Percentiles rank a stretch among this genome's conserved stretches.
Evolutionary conservation across 192 early-diverging fungal genomes (phyloP).

Genomic region (Helicostylum pulchrum): DNA sequence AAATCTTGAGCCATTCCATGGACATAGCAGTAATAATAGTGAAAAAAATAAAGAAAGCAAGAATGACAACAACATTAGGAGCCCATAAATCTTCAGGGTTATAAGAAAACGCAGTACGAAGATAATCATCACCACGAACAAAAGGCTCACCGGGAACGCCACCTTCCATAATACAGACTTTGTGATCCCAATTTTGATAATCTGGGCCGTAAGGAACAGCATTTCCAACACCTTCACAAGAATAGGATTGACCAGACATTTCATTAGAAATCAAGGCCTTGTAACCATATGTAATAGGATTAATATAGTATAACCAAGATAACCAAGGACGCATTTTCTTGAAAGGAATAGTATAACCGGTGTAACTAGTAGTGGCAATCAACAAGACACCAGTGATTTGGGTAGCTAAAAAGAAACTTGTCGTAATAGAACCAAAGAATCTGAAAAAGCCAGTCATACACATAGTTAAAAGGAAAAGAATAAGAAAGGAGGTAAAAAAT

Average conservation of each 20-base stretch:
- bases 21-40: conserved; percentile 39
- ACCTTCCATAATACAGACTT: conserved; percentile 65
- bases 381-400: conserved; percentile 51
- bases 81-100: conserved; percentile 55
- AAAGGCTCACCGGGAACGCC: conserved; percentile 47
- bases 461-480: conserved; percentile 51
- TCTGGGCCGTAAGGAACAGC: conserved; percentile 30
- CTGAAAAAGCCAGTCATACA: conserved; percentile 62
- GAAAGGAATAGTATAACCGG: conserved; percentile 61
- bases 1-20: conserved; percentile 63
- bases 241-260: conserved; percentile 50
- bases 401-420: conserved; percentile 52
- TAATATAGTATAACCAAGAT: conserved; percentile 61
- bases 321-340: conserved; percentile 60
- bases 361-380: conserved; percentile 52
- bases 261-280: conserved; percentile 61
- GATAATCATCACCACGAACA: conserved; percentile 62
- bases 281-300: conserved; percentile 59
- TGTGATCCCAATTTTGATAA: conserved; percentile 39
- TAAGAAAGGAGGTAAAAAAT: conserved; percentile 55
- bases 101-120: conserved; percentile 52
- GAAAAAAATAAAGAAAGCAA: conserved; percentile 46
- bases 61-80: conserved; percentile 56
- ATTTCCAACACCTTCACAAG: conserved; percentile 34
- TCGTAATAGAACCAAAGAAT: conserved; percentile 50